Evolutionary conservation across 805 yeast species (phyloP).

Genomic region (Kluyveromyces aestuarii): DNA sequence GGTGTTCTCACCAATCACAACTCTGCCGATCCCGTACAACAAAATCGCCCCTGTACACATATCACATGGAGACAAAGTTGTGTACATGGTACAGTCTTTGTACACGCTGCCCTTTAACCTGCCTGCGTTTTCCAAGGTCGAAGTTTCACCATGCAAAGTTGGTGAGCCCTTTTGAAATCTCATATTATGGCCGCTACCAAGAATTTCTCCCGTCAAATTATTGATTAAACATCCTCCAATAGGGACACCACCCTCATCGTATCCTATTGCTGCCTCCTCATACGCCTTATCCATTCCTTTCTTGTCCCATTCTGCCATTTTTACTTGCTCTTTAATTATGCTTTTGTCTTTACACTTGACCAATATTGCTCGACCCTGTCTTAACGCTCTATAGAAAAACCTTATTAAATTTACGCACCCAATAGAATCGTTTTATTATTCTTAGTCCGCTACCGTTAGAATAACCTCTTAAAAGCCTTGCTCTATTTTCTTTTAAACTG

Average conservation of each 20-base stretch:
- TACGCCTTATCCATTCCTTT: constrained; percentile 61
- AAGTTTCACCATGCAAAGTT: constrained; percentile 85
- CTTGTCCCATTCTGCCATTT: constrained; percentile 43
- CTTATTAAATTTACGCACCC: too few species aligned
- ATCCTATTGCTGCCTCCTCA: constrained; percentile 62
- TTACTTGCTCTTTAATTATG: neutral
- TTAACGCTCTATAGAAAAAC: too few species aligned
- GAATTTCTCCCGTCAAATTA: constrained; percentile 60
- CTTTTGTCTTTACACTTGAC: neutral
- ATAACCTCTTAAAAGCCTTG: too few species aligned
- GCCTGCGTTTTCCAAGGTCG: constrained; percentile 85
- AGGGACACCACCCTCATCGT: constrained; percentile 84
- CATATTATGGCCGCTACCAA: constrained; percentile 87
- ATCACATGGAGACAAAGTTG: constrained; percentile 85
- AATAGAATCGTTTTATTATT: too few species aligned
- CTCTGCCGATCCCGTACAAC: constrained; percentile 78
- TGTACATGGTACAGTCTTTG: constrained; percentile 81
- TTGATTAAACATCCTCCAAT: constrained; percentile 40
- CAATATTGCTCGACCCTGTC: too few species aligned
- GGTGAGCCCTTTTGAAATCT: constrained; percentile 80
- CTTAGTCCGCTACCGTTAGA: too few species aligned
- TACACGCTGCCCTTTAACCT: constrained; percentile 72
- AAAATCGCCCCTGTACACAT: constrained; percentile 95
- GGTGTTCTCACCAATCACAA: constrained; percentile 82
- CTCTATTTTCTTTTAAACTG: too few species aligned